Evolutionary conservation across 1,139 yeast genomes (phyloP).

Genomic region (Candida freyschussii): DNA sequence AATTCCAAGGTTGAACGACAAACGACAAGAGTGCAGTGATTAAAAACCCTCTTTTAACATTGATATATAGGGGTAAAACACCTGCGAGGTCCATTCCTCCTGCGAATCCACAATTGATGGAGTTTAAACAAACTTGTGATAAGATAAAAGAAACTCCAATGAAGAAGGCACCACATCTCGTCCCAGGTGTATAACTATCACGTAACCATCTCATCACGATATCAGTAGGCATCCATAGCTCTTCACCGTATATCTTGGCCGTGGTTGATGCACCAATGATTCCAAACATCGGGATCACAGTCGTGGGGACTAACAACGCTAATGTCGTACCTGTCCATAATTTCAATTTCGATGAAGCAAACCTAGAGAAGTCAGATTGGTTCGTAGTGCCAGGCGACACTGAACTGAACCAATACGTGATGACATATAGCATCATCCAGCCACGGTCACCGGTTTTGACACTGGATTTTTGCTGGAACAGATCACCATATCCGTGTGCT

Average conservation of each 20-base stretch:
- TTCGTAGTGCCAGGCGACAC: constrained; percentile 38
- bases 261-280: constrained; percentile 9
- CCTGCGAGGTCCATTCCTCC: constrained; percentile 34
- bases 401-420: constrained; percentile 41
- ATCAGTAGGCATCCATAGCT: constrained; percentile 5
- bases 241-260: constrained; percentile 5
- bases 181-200: constrained; percentile 2
- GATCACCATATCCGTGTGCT: constrained; percentile 39
- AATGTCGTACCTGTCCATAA: constrained; percentile 33
- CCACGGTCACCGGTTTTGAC: constrained; percentile 31
- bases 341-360: constrained; percentile 32
- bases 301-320: constrained; percentile 37
- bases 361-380: constrained; percentile 36
- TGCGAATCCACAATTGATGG: constrained; percentile 7
- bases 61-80: constrained; percentile 32
- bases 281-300: constrained; percentile 36
- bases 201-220: constrained; percentile 7
- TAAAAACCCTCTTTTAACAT: constrained; percentile 34
- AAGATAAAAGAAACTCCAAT: constrained; percentile 1
- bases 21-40: constrained; percentile 30
- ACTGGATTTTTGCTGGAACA: constrained; percentile 27
- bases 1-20: constrained; percentile 35
- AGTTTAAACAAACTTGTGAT: constrained; percentile 5
- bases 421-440: constrained; percentile 40
- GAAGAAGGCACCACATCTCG: constrained; percentile 10